A percentile compares a stretch with the other conserved stretches of the same genome.
phyloP scores from a whole-genome alignment of 441 rosid species.

The Erysimum cheiri region DNA sequence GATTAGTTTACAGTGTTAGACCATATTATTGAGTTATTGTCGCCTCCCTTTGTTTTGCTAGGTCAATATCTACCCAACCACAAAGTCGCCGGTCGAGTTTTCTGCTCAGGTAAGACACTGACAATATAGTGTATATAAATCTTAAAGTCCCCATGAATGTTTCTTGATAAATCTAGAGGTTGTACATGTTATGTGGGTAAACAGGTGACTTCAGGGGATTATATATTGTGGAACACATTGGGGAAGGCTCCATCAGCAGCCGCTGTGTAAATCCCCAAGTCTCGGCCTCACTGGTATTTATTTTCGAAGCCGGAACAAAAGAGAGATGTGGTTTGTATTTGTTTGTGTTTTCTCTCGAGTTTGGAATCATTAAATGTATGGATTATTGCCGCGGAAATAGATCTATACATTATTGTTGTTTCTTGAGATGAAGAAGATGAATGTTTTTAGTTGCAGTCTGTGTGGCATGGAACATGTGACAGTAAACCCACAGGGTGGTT shows the following conservation, averaged over 20 bases:
- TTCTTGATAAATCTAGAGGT: neutral
- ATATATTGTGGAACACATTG: conserved; percentile 93
- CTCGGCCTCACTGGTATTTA: neutral
- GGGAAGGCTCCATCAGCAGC: conserved; percentile 92
- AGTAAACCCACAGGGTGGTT: conserved; percentile 1
- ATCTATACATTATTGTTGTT: conserved; percentile 28
- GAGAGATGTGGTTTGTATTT: conserved; percentile 5
- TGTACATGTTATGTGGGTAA: conserved; percentile 1
- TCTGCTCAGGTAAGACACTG: conserved; percentile 70
- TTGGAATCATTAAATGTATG: neutral
- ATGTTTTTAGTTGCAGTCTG: conserved; percentile 12
- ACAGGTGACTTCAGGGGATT: conserved; percentile 87
- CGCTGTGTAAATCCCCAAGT: conserved; percentile 37
- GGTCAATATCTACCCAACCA: conserved; percentile 89
- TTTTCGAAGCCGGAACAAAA: neutral
- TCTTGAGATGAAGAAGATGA: neutral
- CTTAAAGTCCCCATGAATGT: neutral
- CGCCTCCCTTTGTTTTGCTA: conserved; percentile 35
- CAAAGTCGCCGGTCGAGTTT: conserved; percentile 82
- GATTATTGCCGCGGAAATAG: conserved; percentile 10
- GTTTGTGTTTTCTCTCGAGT: neutral
- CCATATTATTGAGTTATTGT: neutral
- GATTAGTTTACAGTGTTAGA: conserved; percentile 1
- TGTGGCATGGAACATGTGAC: neutral
- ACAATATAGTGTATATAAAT: neutral